These are phyloP conservation scores for Lentinula aciculospora DNA, from an alignment of 768 basidiomycete species.

Conservation along the genomic window DNA sequence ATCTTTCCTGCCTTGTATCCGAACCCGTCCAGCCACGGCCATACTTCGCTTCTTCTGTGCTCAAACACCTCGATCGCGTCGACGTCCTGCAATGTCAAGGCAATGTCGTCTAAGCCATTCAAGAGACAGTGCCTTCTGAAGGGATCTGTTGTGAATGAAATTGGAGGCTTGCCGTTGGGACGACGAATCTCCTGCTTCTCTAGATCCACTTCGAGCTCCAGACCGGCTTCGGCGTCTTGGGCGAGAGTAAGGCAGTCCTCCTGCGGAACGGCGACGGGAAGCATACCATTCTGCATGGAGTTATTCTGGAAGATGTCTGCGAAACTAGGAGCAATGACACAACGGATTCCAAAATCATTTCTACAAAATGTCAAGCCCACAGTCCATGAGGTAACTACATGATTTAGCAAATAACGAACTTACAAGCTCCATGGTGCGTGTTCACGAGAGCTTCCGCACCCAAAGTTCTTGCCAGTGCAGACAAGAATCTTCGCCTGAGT, in stretches of 20 bases:
- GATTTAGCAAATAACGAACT: slow-evolving; percentile 22
- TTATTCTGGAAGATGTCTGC: slow-evolving; percentile 90
- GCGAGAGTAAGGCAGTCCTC: slow-evolving; percentile 68
- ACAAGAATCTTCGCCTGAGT: slow-evolving; percentile 74
- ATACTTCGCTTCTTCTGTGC: slow-evolving; percentile 62
- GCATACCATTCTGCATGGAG: slow-evolving; percentile 91
- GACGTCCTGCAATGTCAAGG: slow-evolving; percentile 82
- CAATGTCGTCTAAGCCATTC: slow-evolving; percentile 96
- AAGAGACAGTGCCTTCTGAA: slow-evolving; percentile 93
- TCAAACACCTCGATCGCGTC: slow-evolving; percentile 77
- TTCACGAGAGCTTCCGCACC: slow-evolving; percentile 86
- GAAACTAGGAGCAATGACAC: slow-evolving; percentile 83
- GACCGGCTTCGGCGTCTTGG: slow-evolving; percentile 68
- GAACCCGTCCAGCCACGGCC: slow-evolving; percentile 98
- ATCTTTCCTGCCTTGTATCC: slow-evolving; percentile 82
- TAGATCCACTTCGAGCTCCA: slow-evolving; percentile 80
- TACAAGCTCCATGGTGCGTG: slow-evolving; percentile 87
- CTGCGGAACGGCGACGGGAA: slow-evolving; percentile 68
- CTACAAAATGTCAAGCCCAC: slow-evolving; percentile 24
- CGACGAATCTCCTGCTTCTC: slow-evolving; percentile 77
- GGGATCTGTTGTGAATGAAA: slow-evolving; percentile 77
- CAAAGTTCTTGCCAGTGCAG: slow-evolving; percentile 85
- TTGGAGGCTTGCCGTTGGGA: slow-evolving; percentile 60
- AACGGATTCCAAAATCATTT: slow-evolving; percentile 87
- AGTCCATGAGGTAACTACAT: slow-evolving; percentile 5